A percentile compares a stretch with the other conserved stretches of the same genome.
Evolutionary conservation across 2,329 filamentous ascomycete genomes (phyloP).

Genomic region (Leptosphaerulina australis): DNA sequence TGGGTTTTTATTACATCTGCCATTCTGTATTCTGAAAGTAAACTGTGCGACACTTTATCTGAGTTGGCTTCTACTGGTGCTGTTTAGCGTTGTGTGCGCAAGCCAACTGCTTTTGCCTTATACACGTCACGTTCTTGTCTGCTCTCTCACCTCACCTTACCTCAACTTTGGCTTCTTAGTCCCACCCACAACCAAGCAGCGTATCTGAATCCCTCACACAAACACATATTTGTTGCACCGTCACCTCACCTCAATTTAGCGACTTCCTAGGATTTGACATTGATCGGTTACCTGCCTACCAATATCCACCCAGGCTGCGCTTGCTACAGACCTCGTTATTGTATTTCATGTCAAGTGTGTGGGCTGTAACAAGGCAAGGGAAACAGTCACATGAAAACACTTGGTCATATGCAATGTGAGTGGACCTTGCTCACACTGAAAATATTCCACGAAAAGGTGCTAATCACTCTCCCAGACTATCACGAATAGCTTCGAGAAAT

Average conservation of each 20-base stretch:
- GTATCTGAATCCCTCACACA: too few relatives aligned
- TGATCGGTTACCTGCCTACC: background rate
- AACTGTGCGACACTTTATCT: too few relatives aligned
- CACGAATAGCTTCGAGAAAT: background rate
- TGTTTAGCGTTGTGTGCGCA: background rate
- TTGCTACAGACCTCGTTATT: background rate
- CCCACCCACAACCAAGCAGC: too few relatives aligned
- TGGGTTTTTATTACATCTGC: too few relatives aligned
- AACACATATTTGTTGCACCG: too few relatives aligned
- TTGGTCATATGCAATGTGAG: background rate
- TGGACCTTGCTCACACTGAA: too few relatives aligned
- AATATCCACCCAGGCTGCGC: background rate
- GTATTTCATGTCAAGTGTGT: too few relatives aligned
- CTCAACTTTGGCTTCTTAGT: too few relatives aligned
- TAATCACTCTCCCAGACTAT: background rate
- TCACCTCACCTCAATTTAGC: background rate
- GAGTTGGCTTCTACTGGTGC: background rate
- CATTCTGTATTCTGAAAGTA: too few relatives aligned
- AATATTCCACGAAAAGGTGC: background rate
- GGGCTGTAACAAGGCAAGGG: too few relatives aligned
- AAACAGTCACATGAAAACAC: background rate
- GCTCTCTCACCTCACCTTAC: conserved; percentile 7
- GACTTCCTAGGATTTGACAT: background rate
- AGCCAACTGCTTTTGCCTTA: background rate
- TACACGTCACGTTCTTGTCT: background rate